Conservation (phyloP, 1,284 basidiomycete species). For the Earliella scabrosa region DNA sequence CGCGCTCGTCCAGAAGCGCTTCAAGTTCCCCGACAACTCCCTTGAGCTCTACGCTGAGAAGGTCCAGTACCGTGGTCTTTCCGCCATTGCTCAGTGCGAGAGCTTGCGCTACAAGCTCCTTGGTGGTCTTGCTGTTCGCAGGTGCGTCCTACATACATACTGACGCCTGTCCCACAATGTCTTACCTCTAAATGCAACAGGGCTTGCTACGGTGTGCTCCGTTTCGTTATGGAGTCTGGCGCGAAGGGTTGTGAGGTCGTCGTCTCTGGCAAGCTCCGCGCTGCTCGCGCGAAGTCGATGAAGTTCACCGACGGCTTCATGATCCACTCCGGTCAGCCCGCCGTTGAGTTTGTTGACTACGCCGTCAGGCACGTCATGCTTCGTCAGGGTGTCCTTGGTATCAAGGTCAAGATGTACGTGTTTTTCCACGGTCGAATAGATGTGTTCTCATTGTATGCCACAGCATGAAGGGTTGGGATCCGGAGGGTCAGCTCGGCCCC, state of each 20-base stretch:
- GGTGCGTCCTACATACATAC: constrained; percentile 57
- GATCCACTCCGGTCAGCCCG: constrained; percentile 99
- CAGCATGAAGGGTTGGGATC: constrained; percentile 97
- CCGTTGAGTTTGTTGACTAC: constrained; percentile 95
- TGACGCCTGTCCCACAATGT: neutral
- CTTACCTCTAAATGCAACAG: constrained; percentile 44
- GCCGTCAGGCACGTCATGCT: constrained; percentile 99
- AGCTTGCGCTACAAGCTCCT: constrained; percentile 99
- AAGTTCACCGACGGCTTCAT: constrained; percentile 99
- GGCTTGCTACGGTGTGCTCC: constrained; percentile 99
- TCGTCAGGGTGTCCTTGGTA: constrained; percentile 99
- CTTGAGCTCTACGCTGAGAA: constrained; percentile 99
- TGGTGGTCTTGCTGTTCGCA: constrained; percentile 98
- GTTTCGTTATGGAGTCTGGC: constrained; percentile 99
- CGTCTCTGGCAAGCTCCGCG: constrained; percentile 99
- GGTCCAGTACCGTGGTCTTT: constrained; percentile 98
- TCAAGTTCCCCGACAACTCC: constrained; percentile 99
- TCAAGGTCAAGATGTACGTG: constrained; percentile 99
- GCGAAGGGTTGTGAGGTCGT: constrained; percentile 99
- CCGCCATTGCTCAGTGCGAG: constrained; percentile 99
- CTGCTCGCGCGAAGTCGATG: constrained; percentile 99
- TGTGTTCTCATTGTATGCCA: no score
- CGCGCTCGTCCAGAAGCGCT: constrained; percentile 97
- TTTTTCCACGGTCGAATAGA: no score
- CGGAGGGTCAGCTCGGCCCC: constrained; percentile 88